Evolutionary conservation across 2,329 filamentous ascomycete genomes (phyloP).

Genomic region (Clathrospora elynae): DNA sequence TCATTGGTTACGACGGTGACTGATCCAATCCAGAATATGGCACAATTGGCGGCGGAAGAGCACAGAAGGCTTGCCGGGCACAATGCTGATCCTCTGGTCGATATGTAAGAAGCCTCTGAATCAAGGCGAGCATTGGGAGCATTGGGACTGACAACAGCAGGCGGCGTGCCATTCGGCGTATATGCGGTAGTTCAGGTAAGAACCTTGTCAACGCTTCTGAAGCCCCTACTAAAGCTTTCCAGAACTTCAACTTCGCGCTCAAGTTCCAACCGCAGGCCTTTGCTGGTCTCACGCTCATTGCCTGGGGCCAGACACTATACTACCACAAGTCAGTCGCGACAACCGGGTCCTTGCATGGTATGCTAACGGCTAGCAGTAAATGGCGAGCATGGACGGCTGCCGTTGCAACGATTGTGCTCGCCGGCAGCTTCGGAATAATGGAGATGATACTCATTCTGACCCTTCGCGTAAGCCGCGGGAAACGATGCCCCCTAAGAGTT

Average conservation of each 20-base stretch:
- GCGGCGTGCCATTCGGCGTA: conserved; percentile 56
- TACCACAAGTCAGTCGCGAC: conserved; percentile 53
- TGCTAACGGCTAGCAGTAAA: conserved; percentile 41
- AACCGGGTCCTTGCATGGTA: background rate
- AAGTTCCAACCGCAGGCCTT: conserved; percentile 62
- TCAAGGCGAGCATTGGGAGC: background rate
- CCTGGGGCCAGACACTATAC: conserved; percentile 59
- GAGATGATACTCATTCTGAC: conserved; percentile 64
- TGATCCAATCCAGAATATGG: conserved; percentile 56
- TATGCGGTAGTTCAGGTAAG: conserved; percentile 58
- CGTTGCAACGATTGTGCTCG: conserved; percentile 49
- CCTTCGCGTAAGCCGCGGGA: conserved; percentile 52
- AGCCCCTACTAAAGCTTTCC: conserved; percentile 2
- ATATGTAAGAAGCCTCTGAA: conserved; percentile 48
- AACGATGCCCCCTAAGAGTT: background rate
- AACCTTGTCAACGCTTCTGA: background rate
- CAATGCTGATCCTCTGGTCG: conserved; percentile 70
- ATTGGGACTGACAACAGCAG: conserved; percentile 20
- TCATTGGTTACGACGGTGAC: background rate
- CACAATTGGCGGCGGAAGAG: conserved; percentile 65
- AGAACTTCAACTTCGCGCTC: conserved; percentile 62
- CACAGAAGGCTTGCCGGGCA: conserved; percentile 64
- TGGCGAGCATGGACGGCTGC: conserved; percentile 57
- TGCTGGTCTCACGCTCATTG: conserved; percentile 55
- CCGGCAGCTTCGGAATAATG: conserved; percentile 56